Evolutionary conservation across 345 rosid species (phyloP), one percentile per base, ranked within the genome.

Genomic region (Melastoma malabathricum): DNA sequence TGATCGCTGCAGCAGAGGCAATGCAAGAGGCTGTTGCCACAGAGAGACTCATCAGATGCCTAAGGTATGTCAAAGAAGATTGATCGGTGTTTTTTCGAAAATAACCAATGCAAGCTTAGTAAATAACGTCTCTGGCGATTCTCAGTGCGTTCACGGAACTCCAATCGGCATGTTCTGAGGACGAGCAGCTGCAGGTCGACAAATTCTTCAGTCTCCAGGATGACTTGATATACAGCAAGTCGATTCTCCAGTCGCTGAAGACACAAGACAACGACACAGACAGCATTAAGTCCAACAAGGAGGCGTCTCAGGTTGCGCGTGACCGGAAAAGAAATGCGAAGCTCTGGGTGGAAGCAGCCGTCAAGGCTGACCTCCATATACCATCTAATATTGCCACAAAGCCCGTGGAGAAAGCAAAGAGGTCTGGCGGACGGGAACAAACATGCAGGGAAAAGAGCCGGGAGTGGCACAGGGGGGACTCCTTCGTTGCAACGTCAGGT

Each of bases 11-110:
- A 15, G 63, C 72, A 18, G 83, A 79, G 27, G 79, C 84, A 45
- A 65, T 81, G 64, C 67, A 75, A 66, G 84, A 83, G 57, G 89
- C 89, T 59, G 70, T 89, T 34, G 80, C 81, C 44, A 58, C 80
- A 18, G 84, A 83, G 59, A 68, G 74, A 68, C 66, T 79, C 66
- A 81, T 86, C 47, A 83, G 73, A 56, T 79, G 84, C 61, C 68
- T 83, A 56, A 74, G 81, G 86, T 79, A 17, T n/a, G 63, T 3
- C 43, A 29, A 31, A 53, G 12, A 19, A 38, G 6, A 43, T 25
- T 13, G 19, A 15, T 19, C 9, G 17, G 20, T 15, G 15, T 22
- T n/a, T 55, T 22, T 29, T 4, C 25, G 10, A 13, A 17, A 3
- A 9, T 17, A 41, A 29, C 15, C 43, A 2, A 43, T 18, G 38